Percentiles rank a stretch among this genome's conserved stretches.
Evolutionary conservation across 108 stramenopile genomes (phyloP).

Genomic region (Aurantiochytrium sp.): DNA sequence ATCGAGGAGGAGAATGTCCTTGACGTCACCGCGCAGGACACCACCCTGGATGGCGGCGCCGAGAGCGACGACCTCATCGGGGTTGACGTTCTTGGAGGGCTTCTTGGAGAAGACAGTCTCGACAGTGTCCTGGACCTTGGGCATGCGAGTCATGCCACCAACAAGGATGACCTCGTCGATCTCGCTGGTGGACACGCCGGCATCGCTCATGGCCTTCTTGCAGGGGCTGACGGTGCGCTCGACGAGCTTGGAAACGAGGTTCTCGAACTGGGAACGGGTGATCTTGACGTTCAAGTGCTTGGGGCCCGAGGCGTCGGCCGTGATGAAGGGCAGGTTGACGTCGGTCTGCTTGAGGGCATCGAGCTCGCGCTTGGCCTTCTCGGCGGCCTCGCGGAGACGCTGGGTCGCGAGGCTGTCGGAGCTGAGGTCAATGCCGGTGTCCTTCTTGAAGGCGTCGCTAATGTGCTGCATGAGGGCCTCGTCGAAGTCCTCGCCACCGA

Average conservation of each 20-base stretch:
- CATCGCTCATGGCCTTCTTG: slow-evolving; percentile 51
- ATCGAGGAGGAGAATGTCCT: slow-evolving; percentile 96
- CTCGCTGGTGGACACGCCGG: slow-evolving; percentile 75
- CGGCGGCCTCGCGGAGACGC: slow-evolving; percentile 92
- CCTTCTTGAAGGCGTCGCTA: slow-evolving; percentile 85
- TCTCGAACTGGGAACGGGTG: slow-evolving; percentile 86
- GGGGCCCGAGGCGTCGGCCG: slow-evolving; percentile 92
- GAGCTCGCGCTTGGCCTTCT: slow-evolving; percentile 99
- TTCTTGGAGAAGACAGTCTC: slow-evolving; percentile 89
- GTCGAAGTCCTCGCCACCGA: slow-evolving; percentile 99
- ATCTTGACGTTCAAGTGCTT: slow-evolving; percentile 95
- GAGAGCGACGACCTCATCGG: slow-evolving; percentile 99
- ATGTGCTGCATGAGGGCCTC: slow-evolving; percentile 83
- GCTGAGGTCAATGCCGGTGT: slow-evolving; percentile 81
- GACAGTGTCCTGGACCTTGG: slow-evolving; percentile 94
- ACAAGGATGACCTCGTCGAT: slow-evolving; percentile 97
- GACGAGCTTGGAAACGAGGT: slow-evolving; percentile 66
- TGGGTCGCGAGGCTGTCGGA: slow-evolving; percentile 95
- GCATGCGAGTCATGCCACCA: slow-evolving; percentile 99
- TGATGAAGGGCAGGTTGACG: slow-evolving; percentile 96
- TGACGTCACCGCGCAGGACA: slow-evolving; percentile 95
- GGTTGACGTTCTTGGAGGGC: slow-evolving; percentile 88
- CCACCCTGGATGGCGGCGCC: slow-evolving; percentile 99
- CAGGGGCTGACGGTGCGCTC: background rate
- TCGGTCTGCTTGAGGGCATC: slow-evolving; percentile 98